phyloP scores from a whole-genome alignment of 768 basidiomycete genomes.

The Collybiopsis luxurians region DNA sequence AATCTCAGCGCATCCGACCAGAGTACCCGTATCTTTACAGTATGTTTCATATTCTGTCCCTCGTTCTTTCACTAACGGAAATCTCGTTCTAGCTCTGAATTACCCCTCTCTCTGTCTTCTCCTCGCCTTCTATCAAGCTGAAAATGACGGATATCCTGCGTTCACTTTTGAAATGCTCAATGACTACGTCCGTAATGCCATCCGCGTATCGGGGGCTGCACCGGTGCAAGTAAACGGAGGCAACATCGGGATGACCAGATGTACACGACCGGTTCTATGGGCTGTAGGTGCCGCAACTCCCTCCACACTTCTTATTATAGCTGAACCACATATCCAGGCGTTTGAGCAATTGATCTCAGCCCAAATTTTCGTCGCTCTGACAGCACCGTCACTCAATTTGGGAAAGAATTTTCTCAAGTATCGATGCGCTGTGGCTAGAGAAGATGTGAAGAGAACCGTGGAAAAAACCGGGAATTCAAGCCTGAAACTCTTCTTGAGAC shows the following conservation, averaged over 20 bases:
- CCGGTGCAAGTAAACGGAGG: conserved; percentile 76
- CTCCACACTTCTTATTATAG: not conserved
- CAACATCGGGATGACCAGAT: conserved; percentile 70
- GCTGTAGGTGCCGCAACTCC: conserved; percentile 43
- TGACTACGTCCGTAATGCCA: conserved; percentile 73
- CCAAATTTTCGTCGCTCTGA: conserved; percentile 53
- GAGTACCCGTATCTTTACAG: conserved; percentile 53
- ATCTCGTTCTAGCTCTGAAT: conserved; percentile 49
- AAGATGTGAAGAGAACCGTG: conserved; percentile 65
- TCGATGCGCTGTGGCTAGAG: conserved; percentile 60
- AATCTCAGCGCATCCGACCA: conserved; percentile 55
- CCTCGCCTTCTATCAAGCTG: conserved; percentile 78
- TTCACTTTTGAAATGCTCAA: conserved; percentile 94
- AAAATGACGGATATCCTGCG: conserved; percentile 69
- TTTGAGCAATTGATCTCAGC: conserved; percentile 67
- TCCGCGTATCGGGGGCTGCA: conserved; percentile 67
- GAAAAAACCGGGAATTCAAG: conserved; percentile 65
- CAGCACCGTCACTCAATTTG: conserved; percentile 44
- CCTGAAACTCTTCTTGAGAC: conserved; percentile 35
- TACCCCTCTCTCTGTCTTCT: conserved; percentile 82
- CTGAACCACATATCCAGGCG: conserved; percentile 43
- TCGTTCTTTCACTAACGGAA: not conserved
- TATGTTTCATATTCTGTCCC: conserved; percentile 25
- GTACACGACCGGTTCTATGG: conserved; percentile 61
- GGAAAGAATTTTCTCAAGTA: conserved; percentile 76